Evolutionary conservation across 352 stramenopile genomes (phyloP), one percentile per base, ranked within the genome.

Genomic region (Plasmopara muralis): DNA sequence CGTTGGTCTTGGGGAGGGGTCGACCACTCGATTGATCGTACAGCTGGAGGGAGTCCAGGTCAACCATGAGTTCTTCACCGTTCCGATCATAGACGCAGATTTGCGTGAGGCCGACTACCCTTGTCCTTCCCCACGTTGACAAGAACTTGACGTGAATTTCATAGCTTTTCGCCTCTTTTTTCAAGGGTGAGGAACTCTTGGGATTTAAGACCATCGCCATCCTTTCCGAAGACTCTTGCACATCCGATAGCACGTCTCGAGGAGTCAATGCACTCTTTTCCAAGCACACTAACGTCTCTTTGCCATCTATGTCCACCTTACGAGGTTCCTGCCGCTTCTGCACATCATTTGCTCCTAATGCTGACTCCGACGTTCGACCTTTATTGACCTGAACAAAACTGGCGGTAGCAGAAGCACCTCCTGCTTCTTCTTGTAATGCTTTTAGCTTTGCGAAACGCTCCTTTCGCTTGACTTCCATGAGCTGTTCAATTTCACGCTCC

Each of bases 111-210:
- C 79, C 77, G 4, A 89, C 57, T 0, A 67, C 79, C 6, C 73
- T 58, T 5, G 77, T 86, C 34, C 72, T 64, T 2, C 73, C 54
- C 83, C 83, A 93, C 0, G 79, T 80, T 18, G 79, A 87, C 25
- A 93, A 44, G 8, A 93, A 30, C 30, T 87, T 88, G 6, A 93
- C 42, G 4, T 72, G 65, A 13, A 92, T 49, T 9, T 89, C 77
- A 51, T 58, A 9, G 5, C 16, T 1, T 34, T 28, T 25, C 4
- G 46, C 5, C 30, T 13, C 2, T 6, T 13, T 13, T 28, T 16
- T n/a, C 14, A 43, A 50, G 8, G 30, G 14, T 12, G 55, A 52
- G 4, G 44, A 20, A 25, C 79, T 52, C 12, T 68, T 64, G 14
- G 80, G 46, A 13, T 37, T 43, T 9, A 70, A 70, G 16, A 83